Evolutionary conservation across 73 alveolate species (phyloP).

Genomic region (Paramecium primaurelia): DNA sequence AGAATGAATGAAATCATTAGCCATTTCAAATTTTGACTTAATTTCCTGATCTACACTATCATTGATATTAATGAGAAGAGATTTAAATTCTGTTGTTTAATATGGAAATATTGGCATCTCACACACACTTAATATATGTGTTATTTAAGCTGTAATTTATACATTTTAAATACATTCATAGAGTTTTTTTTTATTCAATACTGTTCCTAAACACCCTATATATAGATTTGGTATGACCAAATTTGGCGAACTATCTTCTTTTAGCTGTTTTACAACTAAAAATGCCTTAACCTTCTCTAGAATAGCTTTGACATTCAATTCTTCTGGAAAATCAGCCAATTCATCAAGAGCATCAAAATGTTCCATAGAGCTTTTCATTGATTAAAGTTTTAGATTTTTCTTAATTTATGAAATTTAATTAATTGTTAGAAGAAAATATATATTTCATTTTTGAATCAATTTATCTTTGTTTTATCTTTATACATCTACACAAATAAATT

Average conservation of each 20-base stretch:
- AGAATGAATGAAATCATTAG: background rate
- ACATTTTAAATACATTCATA: background rate
- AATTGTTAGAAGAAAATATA: background rate
- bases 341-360: background rate
- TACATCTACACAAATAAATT: background rate
- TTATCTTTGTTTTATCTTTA: background rate
- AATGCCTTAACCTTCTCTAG: background rate
- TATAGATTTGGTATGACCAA: conserved; percentile 23
- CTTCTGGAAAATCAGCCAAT: background rate
- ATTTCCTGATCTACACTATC: conserved; percentile 15
- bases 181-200: conserved; percentile 31
- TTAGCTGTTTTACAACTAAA: background rate
- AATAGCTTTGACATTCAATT: background rate
- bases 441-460: background rate
- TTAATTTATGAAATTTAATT: background rate
- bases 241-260: conserved; percentile 22
- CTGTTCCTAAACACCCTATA: conserved; percentile 44
- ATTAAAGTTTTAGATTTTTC: background rate
- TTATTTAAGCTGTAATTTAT: background rate
- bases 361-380: background rate
- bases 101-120: conserved; percentile 10
- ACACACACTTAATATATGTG: background rate
- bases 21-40: background rate
- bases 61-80: background rate
- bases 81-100: background rate